Conservation (phyloP, 2,329 filamentous ascomycete species). For the Fusarium mundagurra region DNA sequence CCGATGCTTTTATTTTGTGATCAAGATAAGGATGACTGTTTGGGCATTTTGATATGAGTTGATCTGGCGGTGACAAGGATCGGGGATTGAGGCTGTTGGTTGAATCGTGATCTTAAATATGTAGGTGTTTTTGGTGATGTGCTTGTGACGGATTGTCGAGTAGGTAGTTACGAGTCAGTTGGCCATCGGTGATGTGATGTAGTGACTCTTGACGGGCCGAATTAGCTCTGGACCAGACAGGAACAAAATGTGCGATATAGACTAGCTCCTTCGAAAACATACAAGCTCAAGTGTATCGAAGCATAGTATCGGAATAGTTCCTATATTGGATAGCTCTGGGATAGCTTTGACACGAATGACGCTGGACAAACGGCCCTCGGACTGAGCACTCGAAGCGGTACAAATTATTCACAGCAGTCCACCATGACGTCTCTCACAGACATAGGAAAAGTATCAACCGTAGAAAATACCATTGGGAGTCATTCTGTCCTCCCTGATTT, state of each 20-base stretch:
- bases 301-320: neutral
- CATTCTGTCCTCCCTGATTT: neutral
- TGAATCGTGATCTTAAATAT: neutral
- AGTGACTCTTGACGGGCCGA: neutral
- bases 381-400: neutral
- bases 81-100: neutral
- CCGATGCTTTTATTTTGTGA: neutral
- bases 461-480: neutral
- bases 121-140: neutral
- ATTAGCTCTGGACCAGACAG: neutral
- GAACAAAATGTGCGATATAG: neutral
- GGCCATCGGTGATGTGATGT: neutral
- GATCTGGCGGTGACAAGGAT: slow-evolving; percentile 13
- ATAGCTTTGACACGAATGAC: neutral
- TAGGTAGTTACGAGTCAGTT: slow-evolving; percentile 5
- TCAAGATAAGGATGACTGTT: neutral
- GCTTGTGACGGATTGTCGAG: neutral
- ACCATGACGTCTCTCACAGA: neutral
- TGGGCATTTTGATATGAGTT: neutral
- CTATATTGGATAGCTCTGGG: neutral
- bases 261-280: neutral
- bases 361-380: neutral
- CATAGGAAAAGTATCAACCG: neutral
- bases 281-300: neutral
- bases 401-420: neutral